Base-by-base conservation (phyloP, 148 eudicot species). In the Rhododendron mucronatum region DNA sequence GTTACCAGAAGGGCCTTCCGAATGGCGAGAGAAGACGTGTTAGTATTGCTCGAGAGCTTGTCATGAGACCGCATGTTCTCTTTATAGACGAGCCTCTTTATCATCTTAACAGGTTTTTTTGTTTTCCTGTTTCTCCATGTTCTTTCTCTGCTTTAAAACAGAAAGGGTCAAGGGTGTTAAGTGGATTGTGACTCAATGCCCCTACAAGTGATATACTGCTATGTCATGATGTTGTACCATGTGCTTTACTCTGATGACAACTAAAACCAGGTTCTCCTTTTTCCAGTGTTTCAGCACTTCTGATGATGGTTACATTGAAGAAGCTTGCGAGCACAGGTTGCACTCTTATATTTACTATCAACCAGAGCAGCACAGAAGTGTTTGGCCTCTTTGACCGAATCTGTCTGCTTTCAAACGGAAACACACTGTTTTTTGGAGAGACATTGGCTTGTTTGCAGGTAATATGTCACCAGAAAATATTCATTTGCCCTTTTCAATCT, bases 291-390 rank as follows among this genome's bases (percentile, higher is more conserved):
- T 96, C 99, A 85, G 97, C 99, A 81, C 98, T 96, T 88, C 93
- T 96, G 74, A 96, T 96, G 99, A 96, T 96, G 99, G 99, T 96
- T 39, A 95, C 99, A 47, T 85, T 96, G 90, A 96, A 96, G 95
- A 96, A 95, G 90, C 98, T 96, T 80, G 97, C 98, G 23, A 94
- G 95, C 88, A 93, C 95, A 7, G 99, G 99, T 14, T 96, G 98
- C 96, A 96, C 99, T 78, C 94, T 96, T 18, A 90, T 96, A 89
- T 96, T 96, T 89, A 94, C 98, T 83, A 91, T 96, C 84, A 85
- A 93, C 90, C 99, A 96, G 90, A 96, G 99, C 93, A 96, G 98
- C 94, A 96, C 99, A 10, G 99, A 96, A 91, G 99, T 96, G 53
- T 96, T 96, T 90, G 99, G 99, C 86, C 97, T 96, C 82, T 96